Base-by-base conservation (phyloP, 495 filamentous ascomycete genomes). In the Penicillium canariense region DNA sequence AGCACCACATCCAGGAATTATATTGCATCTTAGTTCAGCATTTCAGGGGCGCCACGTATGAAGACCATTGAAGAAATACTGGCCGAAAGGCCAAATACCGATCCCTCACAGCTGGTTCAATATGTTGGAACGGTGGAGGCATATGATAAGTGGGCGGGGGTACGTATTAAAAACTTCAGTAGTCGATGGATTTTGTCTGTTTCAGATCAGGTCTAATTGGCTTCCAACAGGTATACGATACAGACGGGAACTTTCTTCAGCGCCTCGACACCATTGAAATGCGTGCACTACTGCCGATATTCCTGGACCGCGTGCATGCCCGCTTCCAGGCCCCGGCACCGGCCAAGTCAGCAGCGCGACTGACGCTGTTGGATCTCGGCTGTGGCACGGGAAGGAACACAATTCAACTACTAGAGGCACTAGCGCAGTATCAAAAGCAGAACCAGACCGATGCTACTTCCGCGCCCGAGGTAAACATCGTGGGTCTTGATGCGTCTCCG, bases 361-460 rank as follows among this genome's bases (percentile, higher is more conserved):
- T 44, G 79, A 87, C 55, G 10, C 35, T 66, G 14, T 50, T 66
- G 18, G 60, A 66, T 42, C 69, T 89, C 6, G 87, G 87, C 14
- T 88, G 85, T 56, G 87, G 86, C 6, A 91, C 87, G 0, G 86
- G 85, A 17, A 76, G 87, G 23, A 89, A 87, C 55, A 89, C 85
- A 5, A 52, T 77, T 5, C 82, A 82, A 18, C 71, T 90, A 15
- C 65, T 83, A 11, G 32, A 58, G 4, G 50, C 32, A 28, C 54
- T 44, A 10, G 63, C 12, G 58, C 69, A 25, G 36, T 52, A 1
- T 20, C 26, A 27, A 52, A 1, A 46, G 5, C 15, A n/a, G 15
- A 36, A 15, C 5, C 18, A 38, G 17, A 23, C 14, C 2, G 27
- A 34, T 23, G 1, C 15, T 14, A 15, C 15, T 23, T 12, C 50